phyloP scores from a whole-genome alignment of 441 rosid genomes.

The Eruca vesicaria region DNA sequence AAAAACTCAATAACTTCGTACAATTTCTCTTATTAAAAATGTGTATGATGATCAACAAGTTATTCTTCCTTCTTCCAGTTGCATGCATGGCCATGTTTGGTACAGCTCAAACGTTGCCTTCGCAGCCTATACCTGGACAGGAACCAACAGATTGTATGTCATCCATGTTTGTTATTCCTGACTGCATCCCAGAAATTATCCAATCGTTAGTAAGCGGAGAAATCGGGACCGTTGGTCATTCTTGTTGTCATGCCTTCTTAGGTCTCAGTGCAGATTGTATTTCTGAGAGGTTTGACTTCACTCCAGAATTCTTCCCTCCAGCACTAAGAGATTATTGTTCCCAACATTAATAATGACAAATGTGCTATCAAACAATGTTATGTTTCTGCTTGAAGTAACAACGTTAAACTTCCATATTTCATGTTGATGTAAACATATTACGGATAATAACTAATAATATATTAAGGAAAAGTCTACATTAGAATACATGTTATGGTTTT shows the following conservation, averaged over 20 bases:
- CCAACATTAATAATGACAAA: not conserved
- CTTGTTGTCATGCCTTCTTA: conserved; percentile 26
- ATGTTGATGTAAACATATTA: too few species aligned
- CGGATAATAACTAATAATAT: too few species aligned
- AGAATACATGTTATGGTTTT: too few species aligned
- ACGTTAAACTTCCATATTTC: too few species aligned
- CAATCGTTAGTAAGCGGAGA: conserved; percentile 19
- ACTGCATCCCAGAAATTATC: conserved; percentile 18
- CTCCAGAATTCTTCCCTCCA: conserved; percentile 13
- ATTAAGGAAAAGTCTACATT: too few species aligned
- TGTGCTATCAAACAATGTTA: too few species aligned
- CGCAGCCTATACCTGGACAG: not conserved
- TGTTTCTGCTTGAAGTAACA: too few species aligned
- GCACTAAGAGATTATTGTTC: conserved; percentile 17
- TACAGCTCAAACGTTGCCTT: conserved; percentile 16
- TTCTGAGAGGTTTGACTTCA: conserved; percentile 8
- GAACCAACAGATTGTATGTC: conserved; percentile 16
- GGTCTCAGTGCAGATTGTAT: conserved; percentile 11
- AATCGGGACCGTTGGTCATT: not conserved
- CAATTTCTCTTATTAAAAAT: not conserved
- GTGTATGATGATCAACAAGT: conserved; percentile 9
- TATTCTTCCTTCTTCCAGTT: conserved; percentile 1
- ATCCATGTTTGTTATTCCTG: conserved; percentile 21
- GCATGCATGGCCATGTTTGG: not conserved
- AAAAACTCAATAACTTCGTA: not conserved